These are phyloP conservation scores for Symmetrospora coprosmae DNA, from an alignment of 768 basidiomycete genomes.

Conservation along the genomic window DNA sequence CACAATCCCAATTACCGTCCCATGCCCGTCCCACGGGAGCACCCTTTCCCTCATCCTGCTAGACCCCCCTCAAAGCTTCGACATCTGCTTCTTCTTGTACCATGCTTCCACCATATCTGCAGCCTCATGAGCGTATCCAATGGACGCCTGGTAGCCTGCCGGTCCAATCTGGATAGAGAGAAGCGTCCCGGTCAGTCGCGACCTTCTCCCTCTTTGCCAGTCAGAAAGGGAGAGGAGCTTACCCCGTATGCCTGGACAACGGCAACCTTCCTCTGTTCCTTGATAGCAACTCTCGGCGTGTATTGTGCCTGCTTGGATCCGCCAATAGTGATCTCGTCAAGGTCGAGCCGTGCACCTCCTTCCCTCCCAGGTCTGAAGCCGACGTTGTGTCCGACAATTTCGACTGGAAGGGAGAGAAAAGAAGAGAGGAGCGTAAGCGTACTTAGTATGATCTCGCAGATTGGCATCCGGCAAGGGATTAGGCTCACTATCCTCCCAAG, in stretches of 20 bases:
- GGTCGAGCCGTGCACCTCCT: slow-evolving; percentile 10
- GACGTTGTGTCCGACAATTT: slow-evolving; percentile 20
- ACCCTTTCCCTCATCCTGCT: too few species aligned
- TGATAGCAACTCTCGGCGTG: neutral
- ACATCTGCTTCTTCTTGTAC: neutral
- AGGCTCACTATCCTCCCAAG: slow-evolving; percentile 17
- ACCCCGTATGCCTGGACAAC: slow-evolving; percentile 11
- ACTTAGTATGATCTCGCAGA: too few species aligned
- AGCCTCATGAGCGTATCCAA: slow-evolving; percentile 10
- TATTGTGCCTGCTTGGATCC: neutral
- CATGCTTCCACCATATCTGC: slow-evolving; percentile 5
- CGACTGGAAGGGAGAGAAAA: neutral
- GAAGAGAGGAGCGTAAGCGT: neutral
- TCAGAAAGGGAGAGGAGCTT: neutral
- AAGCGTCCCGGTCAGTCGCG: neutral
- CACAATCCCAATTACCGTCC: too few species aligned
- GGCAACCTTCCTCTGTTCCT: neutral
- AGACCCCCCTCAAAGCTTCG: neutral
- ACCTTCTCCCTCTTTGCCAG: neutral
- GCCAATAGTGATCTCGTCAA: slow-evolving; percentile 9
- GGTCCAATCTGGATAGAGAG: neutral
- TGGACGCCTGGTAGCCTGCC: slow-evolving; percentile 6
- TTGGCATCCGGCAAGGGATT: too few species aligned
- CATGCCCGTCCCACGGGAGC: too few species aligned
- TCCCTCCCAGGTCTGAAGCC: slow-evolving; percentile 15